Base-by-base conservation (phyloP, 2,329 filamentous ascomycete species). In the Ophiostoma himal-ulmi region DNA sequence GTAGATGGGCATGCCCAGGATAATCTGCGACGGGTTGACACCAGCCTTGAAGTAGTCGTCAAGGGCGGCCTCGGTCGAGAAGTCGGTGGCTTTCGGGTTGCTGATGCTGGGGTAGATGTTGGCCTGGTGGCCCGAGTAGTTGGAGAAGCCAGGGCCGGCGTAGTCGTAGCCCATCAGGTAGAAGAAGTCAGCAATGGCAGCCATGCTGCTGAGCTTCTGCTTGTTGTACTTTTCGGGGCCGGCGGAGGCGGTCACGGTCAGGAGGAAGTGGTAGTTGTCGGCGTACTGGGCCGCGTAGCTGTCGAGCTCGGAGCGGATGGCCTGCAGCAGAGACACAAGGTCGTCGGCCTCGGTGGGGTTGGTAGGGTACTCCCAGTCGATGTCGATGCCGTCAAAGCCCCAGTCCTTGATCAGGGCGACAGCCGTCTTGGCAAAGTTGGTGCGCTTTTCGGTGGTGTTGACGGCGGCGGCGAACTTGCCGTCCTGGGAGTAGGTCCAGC, bases 401-500 rank as follows among this genome's bases (percentile, higher is more conserved):
- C 91, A 85, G 78, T 96, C 88, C 75, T 90, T 88, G 70, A 96
- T 83, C 69, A 95, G 78, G 8, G 83, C 79, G 0, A 94, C 89
- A 1, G 91, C 87, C 3, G 85, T 86, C 65, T 84, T 80, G 6
- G 92, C 93, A 79, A 96, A 96, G 1, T 75, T 85, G 48, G 82
- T 78, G 20, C 92, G 85, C 20, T 86, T 88, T 2, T 82, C 79
- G 0, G 84, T 83, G 0, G 89, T 90, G 72, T 86, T 87, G 11
- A 89, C 87, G 0, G 89, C 89, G 1, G 82, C 81, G 0, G 91
- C 83, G 77, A 96, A 94, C 57, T 70, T 70, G 44, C 71, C 71
- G 78, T 92, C 92, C 74, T 84, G 81, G 1, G 91, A 93, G 79
- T 92, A 95, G 0, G 91, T 93, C 91, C 91, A 96, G 39, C 93